These are phyloP conservation scores for Cyberlindnera xishuangbannaensis DNA, from an alignment of 805 yeast species.

Conservation along the genomic window DNA sequence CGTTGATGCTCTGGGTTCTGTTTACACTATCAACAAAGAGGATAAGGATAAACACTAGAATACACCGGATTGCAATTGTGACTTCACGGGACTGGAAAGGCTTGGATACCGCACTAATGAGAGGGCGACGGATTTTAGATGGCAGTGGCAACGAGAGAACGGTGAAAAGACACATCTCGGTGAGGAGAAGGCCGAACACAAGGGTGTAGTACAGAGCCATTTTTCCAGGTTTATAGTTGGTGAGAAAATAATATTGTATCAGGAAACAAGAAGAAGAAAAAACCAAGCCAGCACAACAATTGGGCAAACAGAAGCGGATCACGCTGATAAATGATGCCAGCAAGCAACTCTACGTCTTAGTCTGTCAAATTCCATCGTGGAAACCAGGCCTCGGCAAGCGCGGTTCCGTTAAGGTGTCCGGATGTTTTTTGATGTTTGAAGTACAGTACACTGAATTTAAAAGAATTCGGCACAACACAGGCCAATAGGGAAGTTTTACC, in stretches of 20 bases:
- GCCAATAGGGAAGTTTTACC: background rate
- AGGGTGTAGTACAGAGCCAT: slow-evolving; percentile 30
- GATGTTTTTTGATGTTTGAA: slow-evolving; percentile 4
- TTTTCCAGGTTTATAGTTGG: background rate
- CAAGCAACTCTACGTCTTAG: slow-evolving; percentile 1
- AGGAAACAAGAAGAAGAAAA: no score
- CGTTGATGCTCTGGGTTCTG: slow-evolving; percentile 64
- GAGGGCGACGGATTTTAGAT: slow-evolving; percentile 58
- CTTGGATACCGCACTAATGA: slow-evolving; percentile 54
- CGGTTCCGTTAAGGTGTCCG: slow-evolving; percentile 1
- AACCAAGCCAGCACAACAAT: no score
- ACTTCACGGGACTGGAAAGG: slow-evolving; percentile 71
- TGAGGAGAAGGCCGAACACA: slow-evolving; percentile 65
- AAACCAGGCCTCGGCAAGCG: no score
- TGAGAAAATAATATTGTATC: background rate
- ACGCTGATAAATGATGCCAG: no score
- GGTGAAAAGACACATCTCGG: slow-evolving; percentile 76
- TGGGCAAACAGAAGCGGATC: no score
- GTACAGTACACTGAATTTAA: background rate
- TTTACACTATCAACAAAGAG: slow-evolving; percentile 86
- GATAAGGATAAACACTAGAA: slow-evolving; percentile 75
- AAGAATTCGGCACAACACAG: background rate
- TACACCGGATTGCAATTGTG: slow-evolving; percentile 72
- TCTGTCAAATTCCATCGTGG: no score
- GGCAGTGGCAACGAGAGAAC: slow-evolving; percentile 85